These are phyloP conservation scores for Cadophora sp. DNA, from an alignment of 2,329 filamentous ascomycete species.

Conservation along the genomic window DNA sequence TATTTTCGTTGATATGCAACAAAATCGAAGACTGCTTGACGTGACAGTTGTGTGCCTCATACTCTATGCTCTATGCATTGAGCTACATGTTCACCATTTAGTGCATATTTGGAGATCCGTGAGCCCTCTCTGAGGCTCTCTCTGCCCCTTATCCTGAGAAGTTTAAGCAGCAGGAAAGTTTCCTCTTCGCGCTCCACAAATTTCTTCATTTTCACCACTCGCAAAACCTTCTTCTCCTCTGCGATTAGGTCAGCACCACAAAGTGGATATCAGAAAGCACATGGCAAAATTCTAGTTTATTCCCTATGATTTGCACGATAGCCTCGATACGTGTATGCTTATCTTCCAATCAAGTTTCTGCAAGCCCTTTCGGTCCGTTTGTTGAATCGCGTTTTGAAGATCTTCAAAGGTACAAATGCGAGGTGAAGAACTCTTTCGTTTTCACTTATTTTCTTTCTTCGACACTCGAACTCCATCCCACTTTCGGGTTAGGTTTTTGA, in stretches of 20 bases:
- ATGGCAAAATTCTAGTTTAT: neutral
- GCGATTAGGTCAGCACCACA: neutral
- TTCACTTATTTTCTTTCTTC: neutral
- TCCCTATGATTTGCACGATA: neutral
- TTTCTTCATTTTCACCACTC: constrained; percentile 8
- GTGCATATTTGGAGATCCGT: too few species aligned
- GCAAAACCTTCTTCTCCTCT: neutral
- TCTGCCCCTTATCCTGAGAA: too few species aligned
- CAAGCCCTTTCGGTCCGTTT: neutral
- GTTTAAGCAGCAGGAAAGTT: constrained; percentile 7
- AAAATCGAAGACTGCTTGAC: too few species aligned
- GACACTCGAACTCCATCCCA: neutral
- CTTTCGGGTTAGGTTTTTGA: neutral
- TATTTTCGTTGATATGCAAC: too few species aligned
- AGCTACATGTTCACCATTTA: too few species aligned
- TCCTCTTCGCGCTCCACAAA: neutral
- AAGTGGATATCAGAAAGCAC: constrained; percentile 1
- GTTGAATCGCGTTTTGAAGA: neutral
- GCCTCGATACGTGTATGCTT: neutral
- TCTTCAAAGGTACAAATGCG: neutral
- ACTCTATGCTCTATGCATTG: too few species aligned
- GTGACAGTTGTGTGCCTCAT: too few species aligned
- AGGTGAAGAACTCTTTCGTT: neutral
- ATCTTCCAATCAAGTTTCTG: neutral
- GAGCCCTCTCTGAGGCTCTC: too few species aligned